Conservation (phyloP, 1,139 yeast genomes). For the Suhomyces ambrosiae region DNA sequence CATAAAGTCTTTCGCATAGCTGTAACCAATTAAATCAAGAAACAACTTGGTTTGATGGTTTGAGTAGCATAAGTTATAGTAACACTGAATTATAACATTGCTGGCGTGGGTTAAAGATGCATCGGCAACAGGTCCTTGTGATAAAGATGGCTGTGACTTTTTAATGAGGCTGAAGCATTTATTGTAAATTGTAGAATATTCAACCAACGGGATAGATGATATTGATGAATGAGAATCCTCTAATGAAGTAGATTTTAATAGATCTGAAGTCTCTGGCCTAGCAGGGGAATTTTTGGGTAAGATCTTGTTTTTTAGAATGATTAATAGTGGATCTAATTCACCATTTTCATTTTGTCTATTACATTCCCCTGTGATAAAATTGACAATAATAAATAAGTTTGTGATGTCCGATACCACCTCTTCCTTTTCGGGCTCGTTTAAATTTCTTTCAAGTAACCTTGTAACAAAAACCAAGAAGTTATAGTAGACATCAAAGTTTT, state of each 20-base stretch:
- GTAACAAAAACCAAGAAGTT: conserved; percentile 1
- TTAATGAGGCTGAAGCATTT: conserved; percentile 2
- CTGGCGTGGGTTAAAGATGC: conserved; percentile 15
- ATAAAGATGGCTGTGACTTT: conserved; percentile 1
- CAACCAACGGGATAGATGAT: neutral
- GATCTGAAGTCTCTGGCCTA: neutral
- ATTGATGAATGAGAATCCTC: neutral
- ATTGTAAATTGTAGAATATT: conserved; percentile 1
- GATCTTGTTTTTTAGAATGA: neutral
- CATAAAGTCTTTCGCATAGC: conserved; percentile 22
- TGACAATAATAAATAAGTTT: conserved; percentile 7
- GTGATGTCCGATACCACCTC: conserved; percentile 6
- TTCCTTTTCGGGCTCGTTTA: conserved; percentile 5
- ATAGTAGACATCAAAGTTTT: neutral
- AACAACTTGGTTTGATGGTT: conserved; percentile 18
- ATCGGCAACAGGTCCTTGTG: conserved; percentile 2
- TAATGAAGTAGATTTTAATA: neutral
- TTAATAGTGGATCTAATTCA: neutral
- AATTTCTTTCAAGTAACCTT: conserved; percentile 2
- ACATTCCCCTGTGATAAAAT: conserved; percentile 2
- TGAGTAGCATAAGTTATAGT: conserved; percentile 20
- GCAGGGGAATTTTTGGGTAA: conserved; percentile 1
- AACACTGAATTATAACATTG: conserved; percentile 22
- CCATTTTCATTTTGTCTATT: neutral
- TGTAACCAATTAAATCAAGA: conserved; percentile 29